Evolutionary conservation across 2,329 filamentous ascomycete species (phyloP), one percentile per base, ranked within the genome.

Genomic region (Diaporthe helianthi): DNA sequence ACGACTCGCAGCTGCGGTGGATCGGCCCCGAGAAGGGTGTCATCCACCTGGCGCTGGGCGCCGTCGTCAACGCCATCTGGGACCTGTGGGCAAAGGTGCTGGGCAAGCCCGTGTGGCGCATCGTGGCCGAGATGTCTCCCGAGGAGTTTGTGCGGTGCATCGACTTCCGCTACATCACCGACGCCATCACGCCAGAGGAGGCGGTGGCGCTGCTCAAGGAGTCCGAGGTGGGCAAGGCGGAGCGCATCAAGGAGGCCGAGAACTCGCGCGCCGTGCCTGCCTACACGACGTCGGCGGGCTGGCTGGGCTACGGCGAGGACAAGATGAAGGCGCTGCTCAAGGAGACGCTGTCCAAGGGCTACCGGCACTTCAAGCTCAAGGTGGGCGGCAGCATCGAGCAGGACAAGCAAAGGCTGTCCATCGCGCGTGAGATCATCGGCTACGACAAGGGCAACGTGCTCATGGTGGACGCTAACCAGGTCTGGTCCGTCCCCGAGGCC

Each of bases 11-110:
- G 80, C 86, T 97, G 66, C 92, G 94, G 69, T 97, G 94, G 94
- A 96, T 97, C 77, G 94, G 94, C 0, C 94, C 94, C 0, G 94
- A 97, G 77, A 97, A 97, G 82, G 94, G 94, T 70, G 94, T 97
- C 53, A 97, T 97, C 74, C 94, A 97, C 80, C 91, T 98, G 9
- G 94, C 94, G 1, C 89, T 97, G 13, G 93, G 93, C 36, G 92
- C 93, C 52, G 91, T 97, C 19, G 92, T 97, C 75, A 97, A 97
- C 79, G 94, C 93, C 19, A 85, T 97, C 75, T 97, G 94, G 94
- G 94, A 97, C 79, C 87, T 97, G n/a, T 97, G 94, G 94, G 93
- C 93, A 67, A 97, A 97, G 83, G 87, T 87, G 2, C 87, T 96
- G 44, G 86, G 87, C 73, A 97, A 97, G 84, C 94, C 94, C 4